Base-by-base conservation (phyloP, 176 grass and related monocot species). In the Carex cristatella region DNA sequence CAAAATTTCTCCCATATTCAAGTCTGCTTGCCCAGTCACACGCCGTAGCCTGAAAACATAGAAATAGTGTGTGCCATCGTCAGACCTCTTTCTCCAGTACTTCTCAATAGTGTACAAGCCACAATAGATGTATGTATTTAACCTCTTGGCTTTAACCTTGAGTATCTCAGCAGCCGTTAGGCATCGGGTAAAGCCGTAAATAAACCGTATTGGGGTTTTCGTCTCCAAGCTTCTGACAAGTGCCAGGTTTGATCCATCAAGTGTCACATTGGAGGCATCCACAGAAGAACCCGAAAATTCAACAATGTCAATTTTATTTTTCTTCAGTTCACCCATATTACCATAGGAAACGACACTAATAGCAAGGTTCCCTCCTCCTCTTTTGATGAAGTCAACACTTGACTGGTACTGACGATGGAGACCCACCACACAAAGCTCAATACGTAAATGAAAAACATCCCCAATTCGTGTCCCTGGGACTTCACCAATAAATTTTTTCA, bases 91-190 rank as follows among this genome's bases (percentile, higher is more conserved):
- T 78, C 85, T 94, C 88, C 83, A 97, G 64, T 86, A 97, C 68
- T 92, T 94, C 62, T 92, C 94, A 65, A 97, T 83, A 18, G 73
- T 86, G 88, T 97, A 97, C 83, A 94, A 90, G 23, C 94, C 94
- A 3, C 92, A 89, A 84, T 94, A 97, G 78, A 97, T 89, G 84
- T 89, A 92, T 59, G 63, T 83, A 67, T 79, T 35, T 7, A 79
- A 33, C 61, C 80, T 97, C 88, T 89, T 97, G 9, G 40, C 2
- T 59, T 54, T 89, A n/a, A 46, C 49, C 69, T 85, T 87, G 74
- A 15, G 62, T 60, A 62, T 90, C 57, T 58, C 16, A 7, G 7
- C 37, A 85, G 59, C 32, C 1, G 82, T 61, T 11, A 59, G 81
- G 59, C 72, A 60, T 0, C 14, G 65, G 44, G 8, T 70, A 67